Evolutionary conservation across 371 early-diverging fungal genomes (phyloP).

Genomic region (Mortierella sp.): DNA sequence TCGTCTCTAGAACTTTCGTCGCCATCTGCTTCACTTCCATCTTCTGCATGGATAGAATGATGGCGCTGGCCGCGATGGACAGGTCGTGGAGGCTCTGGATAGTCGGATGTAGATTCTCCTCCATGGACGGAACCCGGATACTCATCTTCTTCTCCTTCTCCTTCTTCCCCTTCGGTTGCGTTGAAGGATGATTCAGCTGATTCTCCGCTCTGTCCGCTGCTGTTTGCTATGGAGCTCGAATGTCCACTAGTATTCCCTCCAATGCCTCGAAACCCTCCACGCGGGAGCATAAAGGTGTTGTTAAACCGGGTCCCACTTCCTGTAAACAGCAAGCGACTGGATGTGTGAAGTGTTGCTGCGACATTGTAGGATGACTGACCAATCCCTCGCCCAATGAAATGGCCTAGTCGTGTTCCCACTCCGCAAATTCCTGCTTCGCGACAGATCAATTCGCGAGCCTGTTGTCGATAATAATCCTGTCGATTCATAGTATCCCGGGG

Average conservation of each 20-base stretch:
- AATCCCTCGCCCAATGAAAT: slow-evolving; percentile 33
- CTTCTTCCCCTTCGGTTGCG: slow-evolving; percentile 2
- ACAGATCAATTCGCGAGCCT: slow-evolving; percentile 37
- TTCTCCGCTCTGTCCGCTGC: not conserved
- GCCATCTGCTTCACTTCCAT: not conserved
- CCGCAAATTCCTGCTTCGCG: slow-evolving; percentile 46
- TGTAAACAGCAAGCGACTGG: slow-evolving; percentile 43
- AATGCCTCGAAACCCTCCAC: slow-evolving; percentile 50
- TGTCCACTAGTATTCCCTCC: slow-evolving; percentile 40
- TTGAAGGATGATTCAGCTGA: slow-evolving; percentile 15
- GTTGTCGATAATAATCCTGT: slow-evolving; percentile 6
- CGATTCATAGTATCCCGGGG: not conserved
- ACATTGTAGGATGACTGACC: slow-evolving; percentile 40
- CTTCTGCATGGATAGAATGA: not conserved
- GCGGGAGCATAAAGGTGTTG: slow-evolving; percentile 40
- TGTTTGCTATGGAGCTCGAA: slow-evolving; percentile 10
- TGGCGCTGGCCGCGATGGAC: not conserved
- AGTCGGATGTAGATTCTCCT: not conserved
- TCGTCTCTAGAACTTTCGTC: not conserved
- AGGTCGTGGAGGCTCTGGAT: not conserved
- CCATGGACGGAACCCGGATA: not conserved
- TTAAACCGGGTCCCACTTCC: slow-evolving; percentile 48
- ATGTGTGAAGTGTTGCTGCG: slow-evolving; percentile 28
- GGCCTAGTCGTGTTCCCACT: slow-evolving; percentile 30
- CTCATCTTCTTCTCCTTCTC: too few relatives aligned